A percentile compares a stretch with the other conserved stretches of the same genome.
Conservation (phyloP, 2,329 filamentous ascomycete genomes). For the Sarocladium kiliense region DNA sequence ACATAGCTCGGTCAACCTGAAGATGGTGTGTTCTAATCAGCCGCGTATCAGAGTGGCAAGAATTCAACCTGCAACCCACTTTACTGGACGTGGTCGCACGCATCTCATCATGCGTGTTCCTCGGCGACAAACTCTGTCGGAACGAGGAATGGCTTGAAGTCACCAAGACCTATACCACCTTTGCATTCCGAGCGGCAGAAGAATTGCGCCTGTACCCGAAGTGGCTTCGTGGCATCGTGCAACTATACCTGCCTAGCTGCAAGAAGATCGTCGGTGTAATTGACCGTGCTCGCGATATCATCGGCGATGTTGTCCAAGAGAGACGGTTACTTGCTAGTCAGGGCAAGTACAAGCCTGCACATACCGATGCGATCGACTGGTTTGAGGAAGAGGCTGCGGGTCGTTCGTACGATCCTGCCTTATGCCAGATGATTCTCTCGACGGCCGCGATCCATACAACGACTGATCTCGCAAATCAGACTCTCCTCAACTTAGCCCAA, state of each 20-base stretch:
- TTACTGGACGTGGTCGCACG: constrained; percentile 14
- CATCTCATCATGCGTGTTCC: constrained; percentile 29
- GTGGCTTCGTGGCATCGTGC: constrained; percentile 38
- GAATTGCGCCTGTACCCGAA: constrained; percentile 35
- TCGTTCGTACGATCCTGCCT: constrained; percentile 11
- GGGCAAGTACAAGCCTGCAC: constrained; percentile 25
- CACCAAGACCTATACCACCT: constrained; percentile 39
- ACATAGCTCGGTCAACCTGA: background rate
- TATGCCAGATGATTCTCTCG: constrained; percentile 20
- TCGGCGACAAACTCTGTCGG: constrained; percentile 32
- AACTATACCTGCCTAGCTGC: constrained; percentile 35
- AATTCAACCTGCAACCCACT: constrained; percentile 7
- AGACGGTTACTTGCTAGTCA: constrained; percentile 29
- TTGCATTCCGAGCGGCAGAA: constrained; percentile 23
- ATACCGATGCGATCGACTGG: constrained; percentile 49
- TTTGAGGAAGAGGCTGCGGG: constrained; percentile 37
- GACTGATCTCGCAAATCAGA: constrained; percentile 19
- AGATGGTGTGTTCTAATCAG: background rate
- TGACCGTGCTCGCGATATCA: constrained; percentile 4
- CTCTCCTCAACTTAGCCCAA: constrained; percentile 29
- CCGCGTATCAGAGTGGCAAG: constrained; percentile 12
- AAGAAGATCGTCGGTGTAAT: constrained; percentile 22
- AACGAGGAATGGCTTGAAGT: constrained; percentile 39
- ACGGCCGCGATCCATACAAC: constrained; percentile 52
- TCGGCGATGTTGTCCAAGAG: constrained; percentile 36